Evolutionary conservation across 2,329 filamentous ascomycete genomes (phyloP), one percentile per base, ranked within the genome.

Genomic region (Penicillium sp.): DNA sequence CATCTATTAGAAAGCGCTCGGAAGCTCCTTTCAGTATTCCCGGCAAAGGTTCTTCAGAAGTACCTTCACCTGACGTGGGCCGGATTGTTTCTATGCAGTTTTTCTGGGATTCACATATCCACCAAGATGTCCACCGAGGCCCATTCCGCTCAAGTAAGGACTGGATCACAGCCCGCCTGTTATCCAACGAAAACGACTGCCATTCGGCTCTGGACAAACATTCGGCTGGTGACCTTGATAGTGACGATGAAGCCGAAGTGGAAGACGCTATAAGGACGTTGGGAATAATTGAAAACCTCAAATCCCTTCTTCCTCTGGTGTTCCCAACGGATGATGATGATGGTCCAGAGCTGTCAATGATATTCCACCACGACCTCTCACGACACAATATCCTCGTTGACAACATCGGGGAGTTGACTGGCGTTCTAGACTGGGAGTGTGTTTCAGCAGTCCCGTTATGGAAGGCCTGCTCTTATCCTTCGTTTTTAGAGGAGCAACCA

Each of bases 401-500:
- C 41, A 59, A 65, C 7, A 47, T n/a, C 27, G 62, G 62, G 13
- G 37, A 63, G 2, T 27, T 65, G 4, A 35, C 55, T 10, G 58
- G 31, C 40, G 9, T 65, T 35, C 13, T 66, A 45, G 61, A 63
- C 45, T 66, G 62, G 63, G 62, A 65, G 50, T 65, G 57, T 56
- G 62, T 66, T 23, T 62, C 62, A 9, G 57, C 57, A 42, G 50
- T 65, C 9, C 63, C 62, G 35, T 41, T 62, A 29, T 65, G 63
- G 61, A 62, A 48, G 13, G 62, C 57, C 19, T 61, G 62, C 40
- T 6, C 57, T 43, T 60, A 52, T 21, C 60, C 60, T 40, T 1
- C 9, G 19, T 57, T 65, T 21, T 47, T 63, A 25, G 13, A 60
- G n/a, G 46, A 37, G 19, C 47, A 2, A 50, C 37, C 40, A 8